These are phyloP conservation scores for Globisporangium lucens DNA, from an alignment of 352 stramenopile genomes.

Conservation along the genomic window DNA sequence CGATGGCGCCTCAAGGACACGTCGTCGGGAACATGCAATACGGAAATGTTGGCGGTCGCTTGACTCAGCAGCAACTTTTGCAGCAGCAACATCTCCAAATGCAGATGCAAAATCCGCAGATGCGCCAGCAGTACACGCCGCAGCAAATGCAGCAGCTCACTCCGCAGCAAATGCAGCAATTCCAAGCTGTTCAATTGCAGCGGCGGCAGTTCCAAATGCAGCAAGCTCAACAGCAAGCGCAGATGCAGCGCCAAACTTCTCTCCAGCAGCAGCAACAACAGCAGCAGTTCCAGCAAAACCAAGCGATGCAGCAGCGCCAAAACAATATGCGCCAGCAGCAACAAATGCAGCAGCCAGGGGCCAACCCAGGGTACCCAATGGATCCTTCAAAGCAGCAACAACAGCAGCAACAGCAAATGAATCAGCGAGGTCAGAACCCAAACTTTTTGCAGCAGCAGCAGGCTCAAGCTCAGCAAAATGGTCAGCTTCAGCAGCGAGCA, in stretches of 20 bases:
- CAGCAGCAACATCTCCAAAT: conserved; percentile 79
- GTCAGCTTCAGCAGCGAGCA: conserved; percentile 35
- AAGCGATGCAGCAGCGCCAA: conserved; percentile 48
- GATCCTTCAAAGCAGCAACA: conserved; percentile 24
- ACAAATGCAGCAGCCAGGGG: conserved; percentile 40
- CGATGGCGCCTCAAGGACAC: conserved; percentile 58
- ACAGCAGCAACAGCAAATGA: conserved; percentile 47
- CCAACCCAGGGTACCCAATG: conserved; percentile 15
- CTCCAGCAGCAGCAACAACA: conserved; percentile 61
- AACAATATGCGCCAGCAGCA: conserved; percentile 54
- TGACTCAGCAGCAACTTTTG: conserved; percentile 80
- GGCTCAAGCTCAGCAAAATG: conserved; percentile 32
- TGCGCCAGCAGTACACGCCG: conserved; percentile 75
- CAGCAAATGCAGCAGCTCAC: conserved; percentile 80
- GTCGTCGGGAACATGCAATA: conserved; percentile 74
- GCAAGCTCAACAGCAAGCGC: conserved; percentile 55
- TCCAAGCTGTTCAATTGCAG: conserved; percentile 31
- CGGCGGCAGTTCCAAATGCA: conserved; percentile 51
- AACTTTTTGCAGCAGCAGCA: conserved; percentile 43
- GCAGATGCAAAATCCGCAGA: conserved; percentile 75
- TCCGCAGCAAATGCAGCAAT: conserved; percentile 26
- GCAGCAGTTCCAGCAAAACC: conserved; percentile 50
- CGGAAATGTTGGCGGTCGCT: conserved; percentile 47
- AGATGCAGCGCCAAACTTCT: conserved; percentile 66
- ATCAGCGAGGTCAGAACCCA: conserved; percentile 23